A percentile compares a stretch with the other conserved stretches of the same genome.
Evolutionary conservation across 2,329 filamentous ascomycete species (phyloP).

Genomic region (Chrysoporthe deuterocubensis): DNA sequence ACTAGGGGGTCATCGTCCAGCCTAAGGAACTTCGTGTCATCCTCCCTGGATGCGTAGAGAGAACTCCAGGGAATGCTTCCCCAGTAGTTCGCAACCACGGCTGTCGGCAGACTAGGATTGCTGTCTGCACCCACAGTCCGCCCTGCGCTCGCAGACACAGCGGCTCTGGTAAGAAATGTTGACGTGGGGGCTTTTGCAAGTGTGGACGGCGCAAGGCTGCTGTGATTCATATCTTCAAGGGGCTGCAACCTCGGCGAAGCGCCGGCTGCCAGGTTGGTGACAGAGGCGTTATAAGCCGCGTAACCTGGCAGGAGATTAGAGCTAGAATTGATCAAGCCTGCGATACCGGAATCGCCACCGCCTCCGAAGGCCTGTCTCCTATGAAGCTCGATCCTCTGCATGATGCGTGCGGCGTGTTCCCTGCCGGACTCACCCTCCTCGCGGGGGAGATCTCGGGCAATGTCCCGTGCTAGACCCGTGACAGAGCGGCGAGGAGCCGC

Average conservation of each 20-base stretch:
- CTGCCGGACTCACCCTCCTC: conserved; percentile 76
- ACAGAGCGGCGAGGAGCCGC: conserved; percentile 58
- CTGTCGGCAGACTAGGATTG: conserved; percentile 74
- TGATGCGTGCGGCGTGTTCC: conserved; percentile 85
- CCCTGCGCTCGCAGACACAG: conserved; percentile 80
- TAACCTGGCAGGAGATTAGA: conserved; percentile 75
- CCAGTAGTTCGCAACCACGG: conserved; percentile 92
- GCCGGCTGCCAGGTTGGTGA: conserved; percentile 36
- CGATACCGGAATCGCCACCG: conserved; percentile 67
- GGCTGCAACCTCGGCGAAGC: conserved; percentile 42
- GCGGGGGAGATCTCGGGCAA: conserved; percentile 53
- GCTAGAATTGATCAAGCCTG: conserved; percentile 82
- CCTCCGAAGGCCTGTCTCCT: conserved; percentile 71
- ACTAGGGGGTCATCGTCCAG: conserved; percentile 43
- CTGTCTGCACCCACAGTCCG: conserved; percentile 62
- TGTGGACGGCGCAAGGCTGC: conserved; percentile 78
- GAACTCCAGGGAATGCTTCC: conserved; percentile 78
- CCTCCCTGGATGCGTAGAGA: conserved; percentile 37
- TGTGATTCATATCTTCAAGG: conserved; percentile 53
- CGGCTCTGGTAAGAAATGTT: conserved; percentile 85
- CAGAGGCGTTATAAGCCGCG: conserved; percentile 31
- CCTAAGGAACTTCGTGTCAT: conserved; percentile 32
- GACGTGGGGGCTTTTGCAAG: conserved; percentile 81
- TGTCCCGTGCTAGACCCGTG: conserved; percentile 52
- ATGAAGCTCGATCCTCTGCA: conserved; percentile 89